These are phyloP conservation scores for Myxozyma vanderwaltii DNA, from an alignment of 805 yeast genomes.

Conservation along the genomic window DNA sequence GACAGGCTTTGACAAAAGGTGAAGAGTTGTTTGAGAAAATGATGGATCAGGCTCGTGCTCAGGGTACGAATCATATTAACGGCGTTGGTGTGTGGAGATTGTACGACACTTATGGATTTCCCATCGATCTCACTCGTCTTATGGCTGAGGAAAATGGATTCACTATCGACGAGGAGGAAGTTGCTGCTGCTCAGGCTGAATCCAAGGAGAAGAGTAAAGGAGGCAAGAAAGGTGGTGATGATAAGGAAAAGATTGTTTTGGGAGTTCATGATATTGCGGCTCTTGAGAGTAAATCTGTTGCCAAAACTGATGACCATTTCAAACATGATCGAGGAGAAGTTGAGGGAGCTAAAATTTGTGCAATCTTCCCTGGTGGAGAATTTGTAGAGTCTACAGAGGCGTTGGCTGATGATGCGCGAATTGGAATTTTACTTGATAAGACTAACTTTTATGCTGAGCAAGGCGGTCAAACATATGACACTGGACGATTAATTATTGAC, in stretches of 20 bases:
- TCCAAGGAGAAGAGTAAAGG: conserved; percentile 96
- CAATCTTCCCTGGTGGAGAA: conserved; percentile 60
- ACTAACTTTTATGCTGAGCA: conserved; percentile 98
- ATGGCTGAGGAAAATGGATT: conserved; percentile 99
- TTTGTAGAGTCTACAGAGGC: conserved; percentile 55
- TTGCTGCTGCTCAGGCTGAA: conserved; percentile 84
- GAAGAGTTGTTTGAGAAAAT: conserved; percentile 94
- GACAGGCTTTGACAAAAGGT: conserved; percentile 96
- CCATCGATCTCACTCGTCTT: conserved; percentile 93
- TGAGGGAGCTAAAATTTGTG: conserved; percentile 62
- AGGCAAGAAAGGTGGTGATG: conserved; percentile 60
- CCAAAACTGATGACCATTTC: conserved; percentile 79
- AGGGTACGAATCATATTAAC: conserved; percentile 71
- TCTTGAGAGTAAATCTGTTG: conserved; percentile 59
- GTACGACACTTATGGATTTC: conserved; percentile 98
- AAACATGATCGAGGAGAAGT: conserved; percentile 75
- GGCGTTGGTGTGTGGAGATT: conserved; percentile 98
- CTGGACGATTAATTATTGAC: conserved; percentile 89
- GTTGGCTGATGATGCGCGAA: conserved; percentile 52
- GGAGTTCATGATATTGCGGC: conserved; percentile 88
- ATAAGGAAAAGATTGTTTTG: conserved; percentile 67
- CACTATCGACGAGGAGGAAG: conserved; percentile 87
- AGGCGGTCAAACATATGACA: conserved; percentile 98
- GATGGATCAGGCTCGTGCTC: conserved; percentile 76
- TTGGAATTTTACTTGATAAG: conserved; percentile 82